A percentile compares a stretch with the other conserved stretches of the same genome.
These are phyloP conservation scores for Saccharomycopsis olivae DNA, from an alignment of 805 yeast genomes.

Conservation along the genomic window DNA sequence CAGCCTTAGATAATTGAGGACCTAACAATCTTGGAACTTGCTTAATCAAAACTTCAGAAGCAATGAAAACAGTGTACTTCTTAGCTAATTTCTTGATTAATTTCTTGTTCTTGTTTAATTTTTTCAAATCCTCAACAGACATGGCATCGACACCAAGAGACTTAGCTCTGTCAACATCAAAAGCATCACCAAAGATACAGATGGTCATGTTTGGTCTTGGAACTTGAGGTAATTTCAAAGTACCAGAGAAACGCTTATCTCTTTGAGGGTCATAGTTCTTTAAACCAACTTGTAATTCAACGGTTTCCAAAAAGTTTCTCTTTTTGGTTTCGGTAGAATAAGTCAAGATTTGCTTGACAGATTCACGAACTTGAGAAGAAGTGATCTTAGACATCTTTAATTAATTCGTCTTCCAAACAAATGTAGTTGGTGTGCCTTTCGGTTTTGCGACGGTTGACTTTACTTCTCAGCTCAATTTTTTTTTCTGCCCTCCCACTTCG, in stretches of 20 bases:
- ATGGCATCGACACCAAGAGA: constrained; percentile 98
- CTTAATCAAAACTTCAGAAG: constrained; percentile 98
- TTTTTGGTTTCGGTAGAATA: constrained; percentile 92
- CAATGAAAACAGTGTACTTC: constrained; percentile 99
- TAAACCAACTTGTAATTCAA: constrained; percentile 98
- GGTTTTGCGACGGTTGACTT: constrained; percentile 35
- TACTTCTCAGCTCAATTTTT: not conserved
- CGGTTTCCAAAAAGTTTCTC: constrained; percentile 99
- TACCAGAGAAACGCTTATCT: constrained; percentile 99
- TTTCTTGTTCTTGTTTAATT: constrained; percentile 99
- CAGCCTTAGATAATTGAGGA: constrained; percentile 99
- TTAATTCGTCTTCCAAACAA: constrained; percentile 69
- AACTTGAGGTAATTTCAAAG: constrained; percentile 94
- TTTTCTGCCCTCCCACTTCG: too few species aligned
- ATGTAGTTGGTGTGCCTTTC: constrained; percentile 41
- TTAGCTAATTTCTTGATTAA: constrained; percentile 98
- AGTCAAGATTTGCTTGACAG: constrained; percentile 86
- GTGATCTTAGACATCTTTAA: constrained; percentile 76
- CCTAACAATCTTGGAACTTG: constrained; percentile 99
- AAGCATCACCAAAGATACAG: constrained; percentile 99
- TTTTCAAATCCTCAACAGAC: constrained; percentile 99
- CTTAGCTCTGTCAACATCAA: constrained; percentile 99
- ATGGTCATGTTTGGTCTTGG: constrained; percentile 99
- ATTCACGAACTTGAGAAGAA: constrained; percentile 89
- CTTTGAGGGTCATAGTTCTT: constrained; percentile 99